A percentile compares a stretch with the other conserved stretches of the same genome.
Conservation (phyloP, 208 protist species). For the Wallacemonas sp. region DNA sequence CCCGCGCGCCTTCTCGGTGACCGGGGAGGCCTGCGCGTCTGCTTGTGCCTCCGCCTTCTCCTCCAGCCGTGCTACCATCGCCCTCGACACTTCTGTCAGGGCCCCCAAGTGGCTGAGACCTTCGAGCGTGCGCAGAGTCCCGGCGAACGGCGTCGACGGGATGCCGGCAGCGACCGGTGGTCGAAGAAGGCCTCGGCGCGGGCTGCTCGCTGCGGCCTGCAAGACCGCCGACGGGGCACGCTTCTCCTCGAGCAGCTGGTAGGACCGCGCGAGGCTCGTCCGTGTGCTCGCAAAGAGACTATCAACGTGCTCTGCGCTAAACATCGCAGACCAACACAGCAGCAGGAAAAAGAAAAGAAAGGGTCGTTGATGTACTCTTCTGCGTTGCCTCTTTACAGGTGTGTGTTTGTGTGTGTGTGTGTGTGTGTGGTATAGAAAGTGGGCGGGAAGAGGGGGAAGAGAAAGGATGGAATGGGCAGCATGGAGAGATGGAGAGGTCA, state of each 20-base stretch:
- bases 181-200: neutral
- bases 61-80: constrained; percentile 34
- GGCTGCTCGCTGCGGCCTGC: neutral
- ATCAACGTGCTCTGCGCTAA: constrained; percentile 46
- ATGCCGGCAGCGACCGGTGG: neutral
- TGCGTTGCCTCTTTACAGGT: no score
- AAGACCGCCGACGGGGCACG: constrained; percentile 10
- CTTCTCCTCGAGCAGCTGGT: constrained; percentile 53
- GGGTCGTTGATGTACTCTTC: no score
- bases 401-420: no score
- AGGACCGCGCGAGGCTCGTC: constrained; percentile 44
- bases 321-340: constrained; percentile 39
- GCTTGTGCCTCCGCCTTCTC: no score
- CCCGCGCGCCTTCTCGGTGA: constrained; percentile 38
- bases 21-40: constrained; percentile 29
- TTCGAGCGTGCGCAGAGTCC: constrained; percentile 8
- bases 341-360: constrained; percentile 12
- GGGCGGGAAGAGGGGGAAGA: constrained; percentile 9
- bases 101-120: constrained; percentile 30
- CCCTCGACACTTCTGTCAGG: constrained; percentile 46
- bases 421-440: no score
- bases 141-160: neutral
- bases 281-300: constrained; percentile 51
- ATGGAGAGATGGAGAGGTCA: no score
- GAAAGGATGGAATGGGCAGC: constrained; percentile 7